Base-by-base conservation (phyloP, 352 stramenopile species). In the Albugo laibachii region DNA sequence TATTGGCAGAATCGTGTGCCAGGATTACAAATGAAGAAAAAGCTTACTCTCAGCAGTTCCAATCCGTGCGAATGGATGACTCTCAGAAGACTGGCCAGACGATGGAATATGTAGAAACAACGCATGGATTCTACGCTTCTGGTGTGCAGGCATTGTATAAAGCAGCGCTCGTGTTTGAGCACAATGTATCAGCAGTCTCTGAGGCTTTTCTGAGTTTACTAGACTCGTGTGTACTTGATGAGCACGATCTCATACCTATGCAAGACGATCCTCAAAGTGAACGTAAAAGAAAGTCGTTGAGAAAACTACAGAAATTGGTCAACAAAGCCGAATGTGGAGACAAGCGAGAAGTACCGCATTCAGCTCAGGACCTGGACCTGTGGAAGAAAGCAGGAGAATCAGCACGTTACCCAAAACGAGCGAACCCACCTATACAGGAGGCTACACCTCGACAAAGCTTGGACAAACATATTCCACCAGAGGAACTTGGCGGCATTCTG, bases 261-360 rank as follows among this genome's bases (percentile, higher is more conserved):
- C 24, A 31, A 31, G 24, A 31, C 8, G 24, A 43, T 8, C 38
- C 38, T 43, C 38, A 3, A 3, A 43, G 3, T 0, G 74, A 68
- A 27, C 47, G 56, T n/a, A 74, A 84, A 56, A 69, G 71, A 27
- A 86, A 86, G 50, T 76, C 71, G 13, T 66, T 86, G 15, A 80
- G 79, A 48, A 58, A 72, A 1, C 55, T 86, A 11, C 65, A 70
- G 13, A 86, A 86, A 48, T 16, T 71, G 18, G 69, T 57, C 16
- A 62, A 69, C 18, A 64, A 80, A 35, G 57, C 66, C 15, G 67
- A 84, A 38, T 47, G 58, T 5, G 71, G 74, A 2, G 71, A 83
- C 41, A 50, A 59, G 41, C 65, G 63, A 8, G 69, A 83, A 50
- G 65, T 69, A 13, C 62, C 62, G 31, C 60, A 69, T 13, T 52